phyloP scores from a whole-genome alignment of 2,329 filamentous ascomycete species.

The Scytalidium sp. region DNA sequence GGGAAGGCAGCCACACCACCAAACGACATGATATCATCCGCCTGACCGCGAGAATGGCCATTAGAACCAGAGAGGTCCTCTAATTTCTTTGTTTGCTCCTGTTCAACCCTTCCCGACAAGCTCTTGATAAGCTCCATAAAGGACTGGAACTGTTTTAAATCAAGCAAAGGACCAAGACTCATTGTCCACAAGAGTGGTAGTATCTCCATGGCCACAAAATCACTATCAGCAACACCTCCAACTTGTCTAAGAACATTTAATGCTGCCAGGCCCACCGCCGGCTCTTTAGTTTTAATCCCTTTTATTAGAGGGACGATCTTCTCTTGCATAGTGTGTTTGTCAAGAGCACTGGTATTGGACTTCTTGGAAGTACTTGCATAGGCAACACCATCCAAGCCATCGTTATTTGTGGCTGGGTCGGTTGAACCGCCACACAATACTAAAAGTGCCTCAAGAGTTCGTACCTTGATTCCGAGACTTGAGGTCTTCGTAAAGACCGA shows the following conservation, averaged over 20 bases:
- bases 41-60: constrained; percentile 43
- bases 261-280: constrained; percentile 93
- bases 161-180: constrained; percentile 83
- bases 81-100: constrained; percentile 84
- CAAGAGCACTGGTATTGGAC: constrained; percentile 73
- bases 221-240: constrained; percentile 76
- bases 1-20: constrained; percentile 59
- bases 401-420: constrained; percentile 48
- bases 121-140: constrained; percentile 89
- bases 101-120: constrained; percentile 76
- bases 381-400: constrained; percentile 73
- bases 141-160: constrained; percentile 80
- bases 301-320: constrained; percentile 90
- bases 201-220: constrained; percentile 89
- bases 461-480: constrained; percentile 91
- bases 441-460: constrained; percentile 85
- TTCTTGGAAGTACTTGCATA: constrained; percentile 48
- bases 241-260: constrained; percentile 82
- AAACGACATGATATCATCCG: constrained; percentile 69
- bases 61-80: constrained; percentile 71
- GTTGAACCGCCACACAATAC: constrained; percentile 79
- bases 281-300: constrained; percentile 96
- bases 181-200: constrained; percentile 89
- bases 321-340: constrained; percentile 98
- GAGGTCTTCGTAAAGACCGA: constrained; percentile 89